Conservation (phyloP, 176 grass and related monocot species). For the Puccinellia tenuiflora region DNA sequence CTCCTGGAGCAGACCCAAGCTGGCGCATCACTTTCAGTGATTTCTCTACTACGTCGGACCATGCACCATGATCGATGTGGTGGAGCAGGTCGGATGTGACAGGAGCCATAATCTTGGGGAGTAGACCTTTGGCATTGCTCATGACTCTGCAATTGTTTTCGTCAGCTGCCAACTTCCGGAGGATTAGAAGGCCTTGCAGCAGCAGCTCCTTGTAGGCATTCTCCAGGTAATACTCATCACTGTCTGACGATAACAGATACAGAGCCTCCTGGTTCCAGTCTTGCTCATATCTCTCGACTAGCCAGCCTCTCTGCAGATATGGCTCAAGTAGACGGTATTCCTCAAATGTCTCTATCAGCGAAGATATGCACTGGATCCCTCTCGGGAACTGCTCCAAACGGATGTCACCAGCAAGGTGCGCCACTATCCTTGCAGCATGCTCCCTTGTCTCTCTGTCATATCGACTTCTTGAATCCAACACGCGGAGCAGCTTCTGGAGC, state of each 20-base stretch:
- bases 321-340: too few relatives aligned
- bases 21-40: not conserved
- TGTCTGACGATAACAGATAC: too few relatives aligned
- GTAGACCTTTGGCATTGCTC: not conserved
- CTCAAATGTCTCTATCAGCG: not conserved
- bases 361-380: not conserved
- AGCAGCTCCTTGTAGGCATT: not conserved
- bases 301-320: too few relatives aligned
- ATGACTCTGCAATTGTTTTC: not conserved
- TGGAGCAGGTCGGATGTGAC: not conserved
- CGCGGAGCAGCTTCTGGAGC: not conserved
- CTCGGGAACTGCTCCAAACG: not conserved
- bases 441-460: not conserved
- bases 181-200: not conserved
- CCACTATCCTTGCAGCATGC: not conserved
- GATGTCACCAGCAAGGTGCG: not conserved
- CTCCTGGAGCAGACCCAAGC: not conserved
- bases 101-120: not conserved
- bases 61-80: not conserved
- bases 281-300: too few relatives aligned
- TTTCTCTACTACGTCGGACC: not conserved
- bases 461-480: not conserved
- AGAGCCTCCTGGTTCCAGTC: too few relatives aligned
- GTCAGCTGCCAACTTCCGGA: not conserved
- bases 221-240: too few relatives aligned